A percentile compares a stretch with the other conserved stretches of the same genome.
Conservation (phyloP, 2,329 filamentous ascomycete species). For the Botryotinia convoluta region DNA sequence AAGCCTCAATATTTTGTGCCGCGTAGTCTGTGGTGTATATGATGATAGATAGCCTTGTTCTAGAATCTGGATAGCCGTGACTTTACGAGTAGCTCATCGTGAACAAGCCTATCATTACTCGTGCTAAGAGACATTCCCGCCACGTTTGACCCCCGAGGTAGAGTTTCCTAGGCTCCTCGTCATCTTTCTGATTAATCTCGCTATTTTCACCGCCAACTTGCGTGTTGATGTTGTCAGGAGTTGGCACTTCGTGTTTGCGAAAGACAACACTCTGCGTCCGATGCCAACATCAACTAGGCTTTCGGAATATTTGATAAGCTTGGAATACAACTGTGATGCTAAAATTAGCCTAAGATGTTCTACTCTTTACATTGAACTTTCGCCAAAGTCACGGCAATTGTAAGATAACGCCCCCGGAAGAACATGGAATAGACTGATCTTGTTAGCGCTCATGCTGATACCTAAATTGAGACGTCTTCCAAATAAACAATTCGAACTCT, state of each 20-base stretch:
- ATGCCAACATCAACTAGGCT: background rate
- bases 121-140: background rate
- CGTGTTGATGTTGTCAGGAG: too few species aligned
- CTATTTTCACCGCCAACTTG: too few species aligned
- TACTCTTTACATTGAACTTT: background rate
- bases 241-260: too few species aligned
- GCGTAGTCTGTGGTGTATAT: background rate
- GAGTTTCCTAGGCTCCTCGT: background rate
- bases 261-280: background rate
- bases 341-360: background rate
- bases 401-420: background rate
- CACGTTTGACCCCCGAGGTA: fast-evolving
- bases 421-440: background rate
- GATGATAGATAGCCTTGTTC: background rate
- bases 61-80: background rate
- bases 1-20: background rate
- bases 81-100: background rate
- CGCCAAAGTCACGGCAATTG: background rate
- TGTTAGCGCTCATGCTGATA: background rate
- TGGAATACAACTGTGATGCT: background rate
- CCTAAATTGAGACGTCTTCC: background rate
- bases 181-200: background rate
- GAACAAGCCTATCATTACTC: fast-evolving
- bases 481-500: background rate
- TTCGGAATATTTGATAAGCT: background rate